Percentiles rank a stretch among this genome's conserved stretches.
These are phyloP conservation scores for Angomonas ambiguus DNA, from an alignment of 208 protist genomes.

Conservation along the genomic window DNA sequence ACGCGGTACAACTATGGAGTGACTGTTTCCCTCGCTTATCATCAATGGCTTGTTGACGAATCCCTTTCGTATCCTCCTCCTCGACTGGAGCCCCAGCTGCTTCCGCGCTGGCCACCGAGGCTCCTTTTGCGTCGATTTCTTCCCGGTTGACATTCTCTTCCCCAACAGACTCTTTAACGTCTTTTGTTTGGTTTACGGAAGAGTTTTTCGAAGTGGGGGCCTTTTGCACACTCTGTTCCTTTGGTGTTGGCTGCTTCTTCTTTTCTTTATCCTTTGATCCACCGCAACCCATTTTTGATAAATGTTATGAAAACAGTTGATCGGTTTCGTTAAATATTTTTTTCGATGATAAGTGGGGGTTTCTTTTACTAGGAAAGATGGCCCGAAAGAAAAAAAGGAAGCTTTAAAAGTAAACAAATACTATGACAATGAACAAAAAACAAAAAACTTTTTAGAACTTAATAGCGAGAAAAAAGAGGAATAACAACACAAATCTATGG, in stretches of 20 bases:
- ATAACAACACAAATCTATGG: too few relatives aligned
- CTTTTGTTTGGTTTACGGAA: not conserved
- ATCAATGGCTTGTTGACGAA: constrained; percentile 1
- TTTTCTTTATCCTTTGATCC: constrained; percentile 34
- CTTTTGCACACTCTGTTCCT: not conserved
- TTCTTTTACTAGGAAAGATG: too few relatives aligned
- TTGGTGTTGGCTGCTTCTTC: constrained; percentile 14
- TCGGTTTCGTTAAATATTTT: too few relatives aligned
- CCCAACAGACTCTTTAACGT: not conserved
- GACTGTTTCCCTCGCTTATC: constrained; percentile 1
- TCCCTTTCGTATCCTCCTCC: not conserved
- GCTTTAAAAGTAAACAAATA: not conserved
- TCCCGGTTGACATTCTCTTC: not conserved
- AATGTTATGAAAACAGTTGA: too few relatives aligned
- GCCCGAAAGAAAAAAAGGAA: too few relatives aligned
- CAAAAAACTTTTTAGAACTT: not conserved
- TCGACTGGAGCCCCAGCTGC: not conserved
- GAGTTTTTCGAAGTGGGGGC: not conserved
- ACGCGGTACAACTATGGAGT: constrained; percentile 15
- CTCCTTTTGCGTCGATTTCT: not conserved
- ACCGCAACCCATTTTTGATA: constrained; percentile 44
- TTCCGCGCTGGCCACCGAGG: not conserved
- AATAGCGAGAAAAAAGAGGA: not conserved
- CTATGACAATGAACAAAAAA: not conserved
- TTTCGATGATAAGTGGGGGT: too few relatives aligned